A percentile compares a stretch with the other conserved stretches of the same genome.
Evolutionary conservation across 495 filamentous ascomycete species (phyloP).

Genomic region (Neurospora hispaniola): DNA sequence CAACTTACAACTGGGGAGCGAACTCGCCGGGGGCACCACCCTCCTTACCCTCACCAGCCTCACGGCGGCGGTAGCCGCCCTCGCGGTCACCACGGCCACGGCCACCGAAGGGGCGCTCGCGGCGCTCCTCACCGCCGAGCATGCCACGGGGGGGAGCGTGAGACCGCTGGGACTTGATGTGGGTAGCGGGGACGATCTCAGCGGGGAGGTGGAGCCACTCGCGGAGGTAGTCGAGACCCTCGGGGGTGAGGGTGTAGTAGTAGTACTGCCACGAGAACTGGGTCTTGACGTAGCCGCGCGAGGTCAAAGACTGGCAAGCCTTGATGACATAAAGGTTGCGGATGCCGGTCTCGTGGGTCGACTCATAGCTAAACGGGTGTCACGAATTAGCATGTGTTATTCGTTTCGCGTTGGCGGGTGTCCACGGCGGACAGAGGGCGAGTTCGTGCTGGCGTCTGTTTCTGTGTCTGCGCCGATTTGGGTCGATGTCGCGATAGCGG

Average conservation of each 20-base stretch:
- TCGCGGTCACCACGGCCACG: constrained; percentile 68
- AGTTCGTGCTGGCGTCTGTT: neutral
- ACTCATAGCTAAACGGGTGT: constrained; percentile 22
- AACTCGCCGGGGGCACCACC: constrained; percentile 92
- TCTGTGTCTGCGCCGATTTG: neutral
- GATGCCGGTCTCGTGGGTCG: constrained; percentile 42
- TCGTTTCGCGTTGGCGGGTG: neutral
- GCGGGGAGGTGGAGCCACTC: constrained; percentile 99
- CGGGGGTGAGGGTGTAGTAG: constrained; percentile 99
- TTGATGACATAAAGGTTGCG: constrained; percentile 99
- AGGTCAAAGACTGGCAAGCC: constrained; percentile 93
- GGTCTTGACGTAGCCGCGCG: constrained; percentile 96
- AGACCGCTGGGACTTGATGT: constrained; percentile 99
- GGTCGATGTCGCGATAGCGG: constrained; percentile 75
- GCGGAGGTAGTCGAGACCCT: constrained; percentile 99
- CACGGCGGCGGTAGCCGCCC: constrained; percentile 85
- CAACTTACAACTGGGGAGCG: constrained; percentile 75
- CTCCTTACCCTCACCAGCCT: constrained; percentile 78
- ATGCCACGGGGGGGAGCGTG: constrained; percentile 97
- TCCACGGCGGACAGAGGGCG: neutral
- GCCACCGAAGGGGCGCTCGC: constrained; percentile 57
- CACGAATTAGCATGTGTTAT: constrained; percentile 16
- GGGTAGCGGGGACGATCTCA: constrained; percentile 97
- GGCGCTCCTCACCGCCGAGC: constrained; percentile 84
- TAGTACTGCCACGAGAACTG: constrained; percentile 99